A percentile compares a stretch with the other conserved stretches of the same genome.
Evolutionary conservation across 176 grass and related monocot genomes (phyloP).

Genomic region (Cenchrus americanus): DNA sequence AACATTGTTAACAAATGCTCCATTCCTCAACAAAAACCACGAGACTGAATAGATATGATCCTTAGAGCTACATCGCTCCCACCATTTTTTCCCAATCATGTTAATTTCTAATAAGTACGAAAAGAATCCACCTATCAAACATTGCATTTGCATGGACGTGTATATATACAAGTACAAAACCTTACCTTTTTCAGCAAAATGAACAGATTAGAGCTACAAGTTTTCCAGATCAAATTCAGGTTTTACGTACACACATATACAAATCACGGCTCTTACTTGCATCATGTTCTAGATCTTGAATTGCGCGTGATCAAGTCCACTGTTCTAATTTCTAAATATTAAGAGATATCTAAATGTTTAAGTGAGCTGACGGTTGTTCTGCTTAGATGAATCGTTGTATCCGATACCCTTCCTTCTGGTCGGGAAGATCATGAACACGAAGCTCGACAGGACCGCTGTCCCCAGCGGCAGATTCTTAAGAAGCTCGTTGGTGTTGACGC

Average conservation of each 20-base stretch:
- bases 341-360: not conserved
- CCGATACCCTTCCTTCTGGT: conserved; percentile 41
- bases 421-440: conserved; percentile 46
- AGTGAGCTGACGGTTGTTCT: not conserved
- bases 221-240: not conserved
- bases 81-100: not conserved
- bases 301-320: not conserved
- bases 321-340: not conserved
- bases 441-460: conserved; percentile 36
- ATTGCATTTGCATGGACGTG: not conserved
- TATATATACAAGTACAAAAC: not conserved
- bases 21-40: not conserved
- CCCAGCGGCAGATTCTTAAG: conserved; percentile 44
- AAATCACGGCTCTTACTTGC: not conserved
- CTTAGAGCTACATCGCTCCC: not conserved
- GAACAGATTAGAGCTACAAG: not conserved
- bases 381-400: conserved; percentile 9
- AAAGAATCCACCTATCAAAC: not conserved
- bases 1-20: not conserved
- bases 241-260: not conserved
- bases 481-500: not conserved
- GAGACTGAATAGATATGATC: not conserved
- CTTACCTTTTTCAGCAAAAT: not conserved
- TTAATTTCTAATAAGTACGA: not conserved
- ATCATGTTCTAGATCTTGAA: not conserved